Conservation (phyloP, 2,329 filamentous ascomycete genomes). For the Penicillium sp. region DNA sequence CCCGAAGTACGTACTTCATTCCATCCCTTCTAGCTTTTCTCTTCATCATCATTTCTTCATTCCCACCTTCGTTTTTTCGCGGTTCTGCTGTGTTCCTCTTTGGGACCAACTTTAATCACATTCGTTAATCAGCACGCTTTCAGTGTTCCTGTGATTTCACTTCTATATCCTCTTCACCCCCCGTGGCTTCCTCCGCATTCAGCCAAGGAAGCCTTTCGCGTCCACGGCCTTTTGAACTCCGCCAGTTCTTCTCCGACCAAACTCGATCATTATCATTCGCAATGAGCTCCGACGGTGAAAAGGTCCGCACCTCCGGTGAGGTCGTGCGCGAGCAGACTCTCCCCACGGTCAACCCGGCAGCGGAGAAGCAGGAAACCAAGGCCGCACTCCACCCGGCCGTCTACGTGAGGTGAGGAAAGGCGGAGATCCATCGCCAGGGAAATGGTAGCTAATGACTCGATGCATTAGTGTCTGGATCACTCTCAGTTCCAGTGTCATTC, state of each 20-base stretch:
- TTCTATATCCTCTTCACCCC: constrained; percentile 23
- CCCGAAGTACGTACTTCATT: constrained; percentile 22
- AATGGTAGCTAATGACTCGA: background rate
- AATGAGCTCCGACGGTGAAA: constrained; percentile 72
- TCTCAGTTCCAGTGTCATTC: constrained; percentile 88
- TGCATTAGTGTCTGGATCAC: constrained; percentile 79
- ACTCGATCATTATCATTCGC: constrained; percentile 33
- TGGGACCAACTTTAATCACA: constrained; percentile 28
- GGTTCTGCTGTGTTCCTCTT: constrained; percentile 6
- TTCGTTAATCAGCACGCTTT: constrained; percentile 23
- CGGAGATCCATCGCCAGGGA: no score
- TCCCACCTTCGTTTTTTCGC: constrained; percentile 18
- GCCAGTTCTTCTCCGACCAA: constrained; percentile 47
- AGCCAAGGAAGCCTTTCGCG: constrained; percentile 42
- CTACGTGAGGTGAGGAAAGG: constrained; percentile 66
- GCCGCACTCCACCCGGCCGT: constrained; percentile 73
- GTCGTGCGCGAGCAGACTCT: constrained; percentile 55
- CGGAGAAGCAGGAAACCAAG: constrained; percentile 70
- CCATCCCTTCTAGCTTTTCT: constrained; percentile 22
- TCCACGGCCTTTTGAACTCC: constrained; percentile 51
- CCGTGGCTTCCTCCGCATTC: constrained; percentile 48
- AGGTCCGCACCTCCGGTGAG: constrained; percentile 81
- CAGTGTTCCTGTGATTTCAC: constrained; percentile 22
- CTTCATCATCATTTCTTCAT: constrained; percentile 28
- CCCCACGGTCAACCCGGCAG: constrained; percentile 75